Percentiles rank a stretch among this genome's conserved stretches.
phyloP scores from a whole-genome alignment of 805 yeast species.

The Ogataea chonburiensis region DNA sequence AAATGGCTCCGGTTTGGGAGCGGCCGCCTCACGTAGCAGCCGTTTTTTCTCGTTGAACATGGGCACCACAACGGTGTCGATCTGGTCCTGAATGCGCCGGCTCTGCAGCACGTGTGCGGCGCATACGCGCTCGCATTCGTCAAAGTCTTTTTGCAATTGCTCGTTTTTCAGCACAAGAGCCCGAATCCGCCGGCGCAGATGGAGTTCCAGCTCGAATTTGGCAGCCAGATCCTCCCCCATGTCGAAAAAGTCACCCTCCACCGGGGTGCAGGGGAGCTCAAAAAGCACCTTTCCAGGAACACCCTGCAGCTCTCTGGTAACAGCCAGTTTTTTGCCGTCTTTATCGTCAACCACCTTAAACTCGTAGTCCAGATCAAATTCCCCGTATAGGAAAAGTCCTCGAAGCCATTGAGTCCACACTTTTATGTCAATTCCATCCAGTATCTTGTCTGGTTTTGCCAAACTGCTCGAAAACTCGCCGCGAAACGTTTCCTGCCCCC shows the following conservation, averaged over 20 bases:
- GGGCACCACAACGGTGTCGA: constrained; percentile 16
- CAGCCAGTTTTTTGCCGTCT: constrained; percentile 6
- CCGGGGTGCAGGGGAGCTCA: constrained; percentile 12
- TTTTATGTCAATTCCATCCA: constrained; percentile 7
- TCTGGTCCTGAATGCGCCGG: constrained; percentile 7
- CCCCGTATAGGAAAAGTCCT: constrained; percentile 10
- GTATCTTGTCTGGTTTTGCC: not conserved
- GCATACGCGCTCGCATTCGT: constrained; percentile 8
- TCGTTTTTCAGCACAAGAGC: constrained; percentile 5
- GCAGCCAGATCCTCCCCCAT: constrained; percentile 14
- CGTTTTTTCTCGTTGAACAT: constrained; percentile 23
- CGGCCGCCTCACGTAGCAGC: constrained; percentile 4
- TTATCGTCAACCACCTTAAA: constrained; percentile 10
- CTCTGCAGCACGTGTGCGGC: constrained; percentile 6
- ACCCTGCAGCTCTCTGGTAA: constrained; percentile 15
- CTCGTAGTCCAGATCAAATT: constrained; percentile 13
- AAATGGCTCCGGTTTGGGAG: constrained; percentile 6
- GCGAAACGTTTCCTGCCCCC: constrained; percentile 7
- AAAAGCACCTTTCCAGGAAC: constrained; percentile 16
- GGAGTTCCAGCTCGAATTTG: constrained; percentile 17
- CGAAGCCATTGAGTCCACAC: constrained; percentile 17
- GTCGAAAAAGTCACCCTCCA: constrained; percentile 13
- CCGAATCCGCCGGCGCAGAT: constrained; percentile 9
- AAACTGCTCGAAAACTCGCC: constrained; percentile 5
- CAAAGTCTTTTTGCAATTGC: constrained; percentile 10